Conservation (phyloP, 495 filamentous ascomycete genomes). For the Monascus purpureus region DNA sequence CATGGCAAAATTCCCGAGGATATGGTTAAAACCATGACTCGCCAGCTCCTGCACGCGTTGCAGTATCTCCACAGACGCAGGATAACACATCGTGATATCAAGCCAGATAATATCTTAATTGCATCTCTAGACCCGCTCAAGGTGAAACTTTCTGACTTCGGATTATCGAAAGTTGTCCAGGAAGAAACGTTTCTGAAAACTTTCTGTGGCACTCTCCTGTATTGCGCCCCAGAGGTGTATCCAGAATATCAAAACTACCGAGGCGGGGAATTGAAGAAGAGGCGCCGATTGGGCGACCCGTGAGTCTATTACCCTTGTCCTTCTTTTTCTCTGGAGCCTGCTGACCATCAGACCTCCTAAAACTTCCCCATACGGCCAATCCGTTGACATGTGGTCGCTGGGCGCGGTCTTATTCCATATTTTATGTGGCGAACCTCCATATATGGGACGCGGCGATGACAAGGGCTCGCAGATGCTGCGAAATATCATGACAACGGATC, state of each 20-base stretch:
- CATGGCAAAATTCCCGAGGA: slow-evolving; percentile 50
- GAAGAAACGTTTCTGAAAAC: slow-evolving; percentile 87
- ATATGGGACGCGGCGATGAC: slow-evolving; percentile 47
- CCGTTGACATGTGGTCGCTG: slow-evolving; percentile 90
- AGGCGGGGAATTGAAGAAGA: slow-evolving; percentile 31
- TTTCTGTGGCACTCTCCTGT: slow-evolving; percentile 90
- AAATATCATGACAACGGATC: slow-evolving; percentile 60
- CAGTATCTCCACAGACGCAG: slow-evolving; percentile 73
- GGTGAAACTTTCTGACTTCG: slow-evolving; percentile 93
- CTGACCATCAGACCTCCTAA: slow-evolving; percentile 25
- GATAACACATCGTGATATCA: slow-evolving; percentile 94
- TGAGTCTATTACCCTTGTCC: slow-evolving; percentile 12
- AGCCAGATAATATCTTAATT: slow-evolving; percentile 94
- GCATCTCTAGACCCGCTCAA: slow-evolving; percentile 52
- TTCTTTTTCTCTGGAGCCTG: background rate
- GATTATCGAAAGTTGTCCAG: slow-evolving; percentile 81
- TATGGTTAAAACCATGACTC: slow-evolving; percentile 52
- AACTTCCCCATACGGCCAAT: slow-evolving; percentile 60
- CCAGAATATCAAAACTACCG: slow-evolving; percentile 53
- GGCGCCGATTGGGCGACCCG: slow-evolving; percentile 36
- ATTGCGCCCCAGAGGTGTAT: slow-evolving; percentile 94
- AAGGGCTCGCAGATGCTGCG: slow-evolving; percentile 54
- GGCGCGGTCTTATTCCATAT: slow-evolving; percentile 81
- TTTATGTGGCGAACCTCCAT: slow-evolving; percentile 63
- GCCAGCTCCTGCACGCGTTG: slow-evolving; percentile 67